phyloP scores from a whole-genome alignment of 768 basidiomycete genomes.

The Gautieria morchelliformis region DNA sequence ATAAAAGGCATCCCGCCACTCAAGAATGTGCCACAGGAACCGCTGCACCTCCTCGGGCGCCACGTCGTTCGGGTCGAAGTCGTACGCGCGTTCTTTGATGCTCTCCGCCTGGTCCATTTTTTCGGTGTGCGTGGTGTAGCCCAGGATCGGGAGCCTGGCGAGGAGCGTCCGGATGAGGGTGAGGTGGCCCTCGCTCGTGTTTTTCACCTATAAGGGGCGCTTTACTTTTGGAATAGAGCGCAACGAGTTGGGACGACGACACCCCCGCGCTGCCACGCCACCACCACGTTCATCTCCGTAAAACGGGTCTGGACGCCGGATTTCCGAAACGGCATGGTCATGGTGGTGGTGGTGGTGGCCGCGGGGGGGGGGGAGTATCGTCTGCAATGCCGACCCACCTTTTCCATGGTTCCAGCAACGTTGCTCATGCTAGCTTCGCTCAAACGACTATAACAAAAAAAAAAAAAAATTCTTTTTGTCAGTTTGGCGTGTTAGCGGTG shows the following conservation, averaged over 20 bases:
- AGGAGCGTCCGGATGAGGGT: constrained; percentile 34
- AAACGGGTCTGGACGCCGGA: too few relatives aligned
- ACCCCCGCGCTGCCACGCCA: too few relatives aligned
- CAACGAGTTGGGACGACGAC: too few relatives aligned
- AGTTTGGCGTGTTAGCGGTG: neutral
- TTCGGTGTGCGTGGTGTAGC: constrained; percentile 27
- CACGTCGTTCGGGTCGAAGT: constrained; percentile 52
- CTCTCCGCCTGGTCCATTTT: constrained; percentile 46
- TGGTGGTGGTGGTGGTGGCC: too few relatives aligned
- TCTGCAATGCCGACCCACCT: constrained; percentile 15
- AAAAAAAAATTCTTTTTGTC: too few relatives aligned
- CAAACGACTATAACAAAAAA: constrained; percentile 32
- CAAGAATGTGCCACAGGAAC: constrained; percentile 44
- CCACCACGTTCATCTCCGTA: too few relatives aligned
- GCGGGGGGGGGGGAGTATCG: too few relatives aligned
- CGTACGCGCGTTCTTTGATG: constrained; percentile 49
- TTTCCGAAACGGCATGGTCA: too few relatives aligned
- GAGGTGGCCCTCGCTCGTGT: constrained; percentile 25
- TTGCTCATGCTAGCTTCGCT: constrained; percentile 55
- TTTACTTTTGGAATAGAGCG: too few relatives aligned
- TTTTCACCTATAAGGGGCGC: constrained; percentile 18
- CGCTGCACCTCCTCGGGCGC: constrained; percentile 55
- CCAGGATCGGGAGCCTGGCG: constrained; percentile 42
- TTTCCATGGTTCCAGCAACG: constrained; percentile 40
- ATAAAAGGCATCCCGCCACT: constrained; percentile 56